phyloP scores from a whole-genome alignment of 768 basidiomycete species.

The Rhizopogon salebrosus region DNA sequence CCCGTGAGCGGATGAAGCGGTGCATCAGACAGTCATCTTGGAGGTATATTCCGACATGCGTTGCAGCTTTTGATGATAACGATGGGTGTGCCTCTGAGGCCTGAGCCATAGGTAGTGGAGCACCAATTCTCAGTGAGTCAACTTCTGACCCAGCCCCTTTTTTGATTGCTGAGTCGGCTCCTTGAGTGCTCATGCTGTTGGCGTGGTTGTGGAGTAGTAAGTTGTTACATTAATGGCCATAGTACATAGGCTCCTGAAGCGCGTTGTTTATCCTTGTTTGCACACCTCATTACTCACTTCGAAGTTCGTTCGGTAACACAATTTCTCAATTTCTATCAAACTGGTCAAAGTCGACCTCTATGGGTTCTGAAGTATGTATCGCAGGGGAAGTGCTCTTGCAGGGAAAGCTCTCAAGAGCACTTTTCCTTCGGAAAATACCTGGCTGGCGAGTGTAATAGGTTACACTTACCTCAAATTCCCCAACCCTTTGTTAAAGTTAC shows the following conservation, averaged over 20 bases:
- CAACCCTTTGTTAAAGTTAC: no score
- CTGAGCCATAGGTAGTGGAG: background rate
- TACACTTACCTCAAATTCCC: no score
- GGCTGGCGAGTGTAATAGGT: no score
- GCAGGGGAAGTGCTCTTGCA: no score
- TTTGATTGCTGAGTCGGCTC: no score
- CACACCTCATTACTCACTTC: background rate
- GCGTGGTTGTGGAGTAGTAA: background rate
- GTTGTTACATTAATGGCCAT: no score
- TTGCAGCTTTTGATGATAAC: background rate
- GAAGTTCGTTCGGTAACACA: no score
- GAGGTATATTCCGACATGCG: conserved; percentile 31
- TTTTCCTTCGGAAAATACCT: no score
- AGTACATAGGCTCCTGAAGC: background rate
- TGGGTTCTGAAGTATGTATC: no score
- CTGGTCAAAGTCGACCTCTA: no score
- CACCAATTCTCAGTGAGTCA: background rate
- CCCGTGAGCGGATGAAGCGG: conserved; percentile 71
- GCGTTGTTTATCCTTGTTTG: background rate
- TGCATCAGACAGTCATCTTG: conserved; percentile 75
- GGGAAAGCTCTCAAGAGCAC: no score
- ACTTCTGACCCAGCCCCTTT: background rate
- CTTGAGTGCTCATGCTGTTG: background rate
- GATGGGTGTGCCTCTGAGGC: background rate
- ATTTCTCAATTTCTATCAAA: no score